Percentiles rank a stretch among this genome's conserved stretches.
These are phyloP conservation scores for Eucalyptus curtisii DNA, from an alignment of 345 rosid genomes.

Conservation along the genomic window DNA sequence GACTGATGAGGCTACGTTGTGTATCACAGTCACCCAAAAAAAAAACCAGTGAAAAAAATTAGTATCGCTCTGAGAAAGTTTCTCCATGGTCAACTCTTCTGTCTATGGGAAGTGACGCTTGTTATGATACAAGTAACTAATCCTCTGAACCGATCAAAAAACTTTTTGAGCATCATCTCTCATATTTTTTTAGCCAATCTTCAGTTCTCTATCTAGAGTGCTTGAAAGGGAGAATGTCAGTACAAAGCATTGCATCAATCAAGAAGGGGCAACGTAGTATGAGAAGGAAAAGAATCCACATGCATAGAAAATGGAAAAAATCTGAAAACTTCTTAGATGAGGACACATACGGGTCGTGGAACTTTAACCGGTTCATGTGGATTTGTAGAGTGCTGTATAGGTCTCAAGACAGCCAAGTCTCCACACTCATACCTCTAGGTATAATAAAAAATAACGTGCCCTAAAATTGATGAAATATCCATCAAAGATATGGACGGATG, in stretches of 20 bases:
- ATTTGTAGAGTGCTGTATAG: background rate
- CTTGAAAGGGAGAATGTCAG: background rate
- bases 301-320: background rate
- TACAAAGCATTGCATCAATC: background rate
- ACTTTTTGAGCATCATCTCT: background rate
- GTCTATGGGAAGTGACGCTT: background rate
- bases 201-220: background rate
- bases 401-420: background rate
- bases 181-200: background rate
- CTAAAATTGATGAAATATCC: background rate
- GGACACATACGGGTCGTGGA: rapidly evolving
- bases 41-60: background rate
- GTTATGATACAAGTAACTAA: background rate
- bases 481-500: background rate
- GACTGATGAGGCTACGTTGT: background rate
- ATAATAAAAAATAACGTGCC: background rate
- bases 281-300: background rate
- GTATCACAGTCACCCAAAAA: background rate
- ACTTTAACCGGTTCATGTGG: background rate
- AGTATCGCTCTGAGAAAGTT: background rate
- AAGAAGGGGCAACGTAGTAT: background rate
- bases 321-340: background rate
- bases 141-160: background rate
- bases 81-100: background rate
- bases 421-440: background rate